Base-by-base conservation (phyloP, 768 basidiomycete genomes). In the Tremella fuciformis region DNA sequence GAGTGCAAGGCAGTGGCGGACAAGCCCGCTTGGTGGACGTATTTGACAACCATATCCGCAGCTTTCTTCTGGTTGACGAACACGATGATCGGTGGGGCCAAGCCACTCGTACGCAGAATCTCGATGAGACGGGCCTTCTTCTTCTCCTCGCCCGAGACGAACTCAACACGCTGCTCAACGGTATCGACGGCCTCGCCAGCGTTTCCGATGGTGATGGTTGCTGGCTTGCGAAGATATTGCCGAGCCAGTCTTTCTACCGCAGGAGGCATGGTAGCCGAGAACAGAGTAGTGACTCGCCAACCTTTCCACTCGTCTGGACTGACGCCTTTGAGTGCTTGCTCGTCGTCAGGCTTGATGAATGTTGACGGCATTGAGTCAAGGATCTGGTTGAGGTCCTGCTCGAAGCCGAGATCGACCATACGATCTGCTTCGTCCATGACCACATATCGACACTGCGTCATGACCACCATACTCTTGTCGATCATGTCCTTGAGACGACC, bases 61-160 rank as follows among this genome's bases (percentile, higher is more conserved):
- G 91, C 94, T 82, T 97, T 96, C 82, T 99, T 99, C 78, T 98
- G 93, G 77, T 98, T 98, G 81, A 97, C 93, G 79, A 98, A 99
- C 18, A 92, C 89, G 63, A 99, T 99, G 67, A 99, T 98, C 3
- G 96, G 96, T 16, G 96, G 84, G 37, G 85, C 78, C 76, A 85
- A 91, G 61, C 83, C 81, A 41, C 85, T 87, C 62, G 86, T 87
- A 80, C 93, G 91, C 78, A 99, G 85, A 63, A 98, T 90, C 74
- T 98, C 94, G 71, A 96, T 79, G 73, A 98, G 76, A 48, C 85
- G 83, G 62, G 87, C 84, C 77, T 91, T 96, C 91, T 90, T 97
- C 81, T 92, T 96, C 84, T 94, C 94, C 71, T 98, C 93, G 66
- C 89, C 88, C 51, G 73, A 83, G 68, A 96, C 83, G 74, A 99